Conservation (phyloP, 2,329 filamentous ascomycete species). For the Arthrobotrys sinensis region DNA sequence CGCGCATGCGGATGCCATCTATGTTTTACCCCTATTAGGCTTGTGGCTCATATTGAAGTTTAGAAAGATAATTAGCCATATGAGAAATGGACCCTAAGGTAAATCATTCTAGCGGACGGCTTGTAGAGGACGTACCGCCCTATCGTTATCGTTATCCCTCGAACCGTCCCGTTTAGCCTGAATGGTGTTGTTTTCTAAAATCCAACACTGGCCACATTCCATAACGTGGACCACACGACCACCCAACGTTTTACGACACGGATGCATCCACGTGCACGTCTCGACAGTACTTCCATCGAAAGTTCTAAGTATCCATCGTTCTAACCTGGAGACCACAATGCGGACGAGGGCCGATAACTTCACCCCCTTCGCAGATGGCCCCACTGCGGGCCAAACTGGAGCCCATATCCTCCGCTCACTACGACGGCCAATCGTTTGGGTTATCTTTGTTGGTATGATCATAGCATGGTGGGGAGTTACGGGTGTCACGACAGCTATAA, state of each 20-base stretch:
- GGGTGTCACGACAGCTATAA: conserved; percentile 53
- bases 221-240: conserved; percentile 10
- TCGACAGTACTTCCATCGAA: conserved; percentile 7
- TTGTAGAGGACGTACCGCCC: too few relatives aligned
- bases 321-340: conserved; percentile 28
- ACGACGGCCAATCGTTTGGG: conserved; percentile 57
- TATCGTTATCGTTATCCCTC: too few relatives aligned
- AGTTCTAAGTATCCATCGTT: conserved; percentile 2
- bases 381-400: conserved; percentile 47
- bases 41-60: too few relatives aligned
- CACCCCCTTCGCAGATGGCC: conserved; percentile 47
- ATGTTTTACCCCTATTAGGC: too few relatives aligned
- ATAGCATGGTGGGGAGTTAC: conserved; percentile 57
- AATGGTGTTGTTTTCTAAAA: conserved; percentile 31
- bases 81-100: too few relatives aligned
- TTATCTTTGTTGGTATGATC: conserved; percentile 51
- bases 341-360: conserved; percentile 52
- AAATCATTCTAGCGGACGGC: too few relatives aligned
- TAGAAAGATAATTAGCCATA: too few relatives aligned
- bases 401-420: conserved; percentile 50
- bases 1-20: too few relatives aligned
- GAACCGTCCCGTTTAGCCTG: not conserved
- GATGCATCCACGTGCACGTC: conserved; percentile 1
- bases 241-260: conserved; percentile 20
- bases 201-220: conserved; percentile 35